These are phyloP conservation scores for Blastocystis sp. DNA, from an alignment of 352 stramenopile species.

Conservation along the genomic window DNA sequence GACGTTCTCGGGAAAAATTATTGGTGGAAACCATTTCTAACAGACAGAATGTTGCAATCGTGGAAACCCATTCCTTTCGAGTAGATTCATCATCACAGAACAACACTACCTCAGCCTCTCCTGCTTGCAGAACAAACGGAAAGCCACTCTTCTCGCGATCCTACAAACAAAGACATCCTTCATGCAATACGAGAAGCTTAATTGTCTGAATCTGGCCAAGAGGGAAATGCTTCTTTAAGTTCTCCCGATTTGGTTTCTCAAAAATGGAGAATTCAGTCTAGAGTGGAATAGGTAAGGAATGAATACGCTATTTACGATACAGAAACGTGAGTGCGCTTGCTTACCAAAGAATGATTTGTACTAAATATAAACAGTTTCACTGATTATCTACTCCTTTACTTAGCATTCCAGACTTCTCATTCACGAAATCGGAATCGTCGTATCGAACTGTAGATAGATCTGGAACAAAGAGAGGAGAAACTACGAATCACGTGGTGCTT, in stretches of 20 bases:
- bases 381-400: background rate
- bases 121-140: background rate
- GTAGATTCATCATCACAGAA: background rate
- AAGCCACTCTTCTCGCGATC: background rate
- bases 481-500: background rate
- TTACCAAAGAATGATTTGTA: slow-evolving; percentile 26
- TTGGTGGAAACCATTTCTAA: background rate
- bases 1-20: background rate
- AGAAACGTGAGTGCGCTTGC: slow-evolving; percentile 28
- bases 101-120: background rate
- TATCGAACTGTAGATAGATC: background rate
- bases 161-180: background rate
- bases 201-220: background rate
- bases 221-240: background rate
- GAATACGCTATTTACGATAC: slow-evolving; percentile 40
- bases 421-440: slow-evolving; percentile 42
- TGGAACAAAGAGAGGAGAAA: background rate
- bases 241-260: slow-evolving; percentile 22
- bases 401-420: slow-evolving; percentile 7
- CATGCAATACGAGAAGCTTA: background rate
- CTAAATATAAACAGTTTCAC: background rate
- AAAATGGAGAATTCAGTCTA: slow-evolving; percentile 26
- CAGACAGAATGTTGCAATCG: slow-evolving; percentile 26
- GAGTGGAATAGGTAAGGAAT: background rate
- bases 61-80: slow-evolving; percentile 29